phyloP scores from a whole-genome alignment of 78 protist species.

The Dictyostelium brefeldianum region DNA sequence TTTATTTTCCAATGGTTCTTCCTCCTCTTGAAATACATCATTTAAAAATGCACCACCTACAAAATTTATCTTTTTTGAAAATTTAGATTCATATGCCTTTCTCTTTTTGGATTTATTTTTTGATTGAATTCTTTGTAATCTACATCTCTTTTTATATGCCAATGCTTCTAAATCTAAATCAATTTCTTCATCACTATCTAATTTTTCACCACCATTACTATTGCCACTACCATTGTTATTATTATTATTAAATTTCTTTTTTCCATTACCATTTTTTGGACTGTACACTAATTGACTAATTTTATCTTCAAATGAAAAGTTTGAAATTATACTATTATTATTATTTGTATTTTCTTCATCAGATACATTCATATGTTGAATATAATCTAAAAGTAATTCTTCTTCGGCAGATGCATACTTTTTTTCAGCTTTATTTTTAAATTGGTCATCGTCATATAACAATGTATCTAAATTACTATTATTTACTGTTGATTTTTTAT shows the following conservation, averaged over 20 bases:
- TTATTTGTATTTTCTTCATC: conserved; percentile 34
- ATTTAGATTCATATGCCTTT: neutral
- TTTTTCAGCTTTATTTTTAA: neutral
- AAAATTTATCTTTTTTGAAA: neutral
- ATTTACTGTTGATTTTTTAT: neutral
- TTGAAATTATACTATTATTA: neutral
- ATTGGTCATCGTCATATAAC: neutral
- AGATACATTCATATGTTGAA: conserved; percentile 12
- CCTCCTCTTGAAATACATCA: neutral
- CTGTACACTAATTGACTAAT: neutral
- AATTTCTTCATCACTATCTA: conserved; percentile 53
- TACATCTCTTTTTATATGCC: conserved; percentile 64
- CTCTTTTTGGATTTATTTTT: neutral
- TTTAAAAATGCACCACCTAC: neutral
- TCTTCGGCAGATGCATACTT: neutral
- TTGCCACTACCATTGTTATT: neutral
- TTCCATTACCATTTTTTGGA: conserved; percentile 13
- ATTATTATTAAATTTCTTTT: neutral
- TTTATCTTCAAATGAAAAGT: conserved; percentile 15
- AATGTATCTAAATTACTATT: neutral
- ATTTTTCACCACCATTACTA: neutral
- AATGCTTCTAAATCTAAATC: conserved; percentile 52
- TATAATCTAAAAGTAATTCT: conserved; percentile 11
- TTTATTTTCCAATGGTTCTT: neutral
- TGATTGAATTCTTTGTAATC: conserved; percentile 60